Evolutionary conservation across 73 alveolate species (phyloP).

Genomic region (Paramecium octaurelia): DNA sequence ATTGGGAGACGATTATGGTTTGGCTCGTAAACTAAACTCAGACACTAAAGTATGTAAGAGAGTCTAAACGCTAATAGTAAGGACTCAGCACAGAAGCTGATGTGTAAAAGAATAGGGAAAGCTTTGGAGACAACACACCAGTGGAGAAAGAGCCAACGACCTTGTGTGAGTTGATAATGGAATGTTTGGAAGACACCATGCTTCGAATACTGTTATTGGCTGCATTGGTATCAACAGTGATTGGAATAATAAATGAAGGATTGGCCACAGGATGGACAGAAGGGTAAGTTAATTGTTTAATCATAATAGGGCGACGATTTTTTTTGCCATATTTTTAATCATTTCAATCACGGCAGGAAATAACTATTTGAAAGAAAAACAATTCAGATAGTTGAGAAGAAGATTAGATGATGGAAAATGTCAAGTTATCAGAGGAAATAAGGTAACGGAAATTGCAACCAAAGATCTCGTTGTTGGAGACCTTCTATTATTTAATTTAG

Average conservation of each 20-base stretch:
- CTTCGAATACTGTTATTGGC: conserved; percentile 89
- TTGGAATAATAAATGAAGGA: conserved; percentile 89
- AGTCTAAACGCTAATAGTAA: not conserved
- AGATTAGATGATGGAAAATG: conserved; percentile 74
- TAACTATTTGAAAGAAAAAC: conserved; percentile 84
- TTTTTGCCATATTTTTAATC: conserved; percentile 85
- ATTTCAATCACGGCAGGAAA: conserved; percentile 91
- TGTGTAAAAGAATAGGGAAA: not conserved
- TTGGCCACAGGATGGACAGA: conserved; percentile 88
- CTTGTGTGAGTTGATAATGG: conserved; percentile 64
- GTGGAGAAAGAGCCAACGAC: conserved; percentile 34
- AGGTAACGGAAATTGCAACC: conserved; percentile 71
- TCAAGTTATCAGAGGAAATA: conserved; percentile 75
- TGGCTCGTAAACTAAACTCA: conserved; percentile 52
- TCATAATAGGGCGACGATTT: conserved; percentile 85
- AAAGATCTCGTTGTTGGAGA: conserved; percentile 89
- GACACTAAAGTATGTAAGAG: not conserved
- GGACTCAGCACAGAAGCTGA: conserved; percentile 44
- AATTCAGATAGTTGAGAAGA: conserved; percentile 77
- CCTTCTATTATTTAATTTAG: conserved; percentile 74
- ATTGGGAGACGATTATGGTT: conserved; percentile 53
- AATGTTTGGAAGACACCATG: conserved; percentile 93
- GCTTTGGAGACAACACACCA: conserved; percentile 36
- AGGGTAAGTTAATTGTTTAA: conserved; percentile 55
- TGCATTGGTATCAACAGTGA: conserved; percentile 88